Conservation (phyloP, 2,329 filamentous ascomycete genomes). For the Tolypocladium nubicola region DNA sequence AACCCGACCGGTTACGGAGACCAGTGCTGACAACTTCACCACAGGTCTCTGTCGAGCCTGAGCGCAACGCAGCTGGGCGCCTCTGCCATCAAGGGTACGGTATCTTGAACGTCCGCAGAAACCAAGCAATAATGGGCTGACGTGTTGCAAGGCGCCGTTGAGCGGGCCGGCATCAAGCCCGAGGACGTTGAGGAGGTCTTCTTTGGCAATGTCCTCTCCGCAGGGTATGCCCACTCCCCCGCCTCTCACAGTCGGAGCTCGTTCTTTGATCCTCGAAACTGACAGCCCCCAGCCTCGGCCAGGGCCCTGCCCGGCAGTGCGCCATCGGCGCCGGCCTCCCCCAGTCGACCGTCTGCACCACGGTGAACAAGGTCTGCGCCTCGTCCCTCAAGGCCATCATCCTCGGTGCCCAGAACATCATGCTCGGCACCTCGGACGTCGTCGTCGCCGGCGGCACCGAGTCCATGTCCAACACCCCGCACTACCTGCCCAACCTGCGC, state of each 20-base stretch:
- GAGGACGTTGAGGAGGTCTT: constrained; percentile 92
- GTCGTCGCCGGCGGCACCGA: constrained; percentile 92
- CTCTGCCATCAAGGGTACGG: constrained; percentile 78
- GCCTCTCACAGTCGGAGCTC: neutral
- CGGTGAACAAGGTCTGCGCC: constrained; percentile 98
- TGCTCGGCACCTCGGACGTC: constrained; percentile 86
- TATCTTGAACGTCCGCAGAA: neutral
- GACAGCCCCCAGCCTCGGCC: constrained; percentile 58
- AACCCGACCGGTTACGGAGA: neutral
- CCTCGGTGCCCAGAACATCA: constrained; percentile 91
- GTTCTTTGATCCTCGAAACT: neutral
- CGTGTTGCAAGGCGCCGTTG: constrained; percentile 53
- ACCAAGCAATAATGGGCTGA: constrained; percentile 3
- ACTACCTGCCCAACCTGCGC: constrained; percentile 85
- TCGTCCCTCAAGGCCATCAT: constrained; percentile 91
- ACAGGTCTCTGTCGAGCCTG: constrained; percentile 77
- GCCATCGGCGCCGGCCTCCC: constrained; percentile 80
- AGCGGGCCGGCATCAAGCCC: constrained; percentile 78
- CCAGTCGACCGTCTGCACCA: constrained; percentile 73
- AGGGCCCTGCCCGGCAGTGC: constrained; percentile 93
- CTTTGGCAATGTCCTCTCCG: constrained; percentile 95
- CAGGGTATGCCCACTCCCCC: constrained; percentile 53
- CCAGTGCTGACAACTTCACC: constrained; percentile 9
- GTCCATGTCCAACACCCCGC: constrained; percentile 96
- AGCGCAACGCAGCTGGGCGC: constrained; percentile 80